Percentiles rank a stretch among this genome's conserved stretches.
phyloP scores from a whole-genome alignment of 306 rosid genomes.

The Fragaria iinumae region DNA sequence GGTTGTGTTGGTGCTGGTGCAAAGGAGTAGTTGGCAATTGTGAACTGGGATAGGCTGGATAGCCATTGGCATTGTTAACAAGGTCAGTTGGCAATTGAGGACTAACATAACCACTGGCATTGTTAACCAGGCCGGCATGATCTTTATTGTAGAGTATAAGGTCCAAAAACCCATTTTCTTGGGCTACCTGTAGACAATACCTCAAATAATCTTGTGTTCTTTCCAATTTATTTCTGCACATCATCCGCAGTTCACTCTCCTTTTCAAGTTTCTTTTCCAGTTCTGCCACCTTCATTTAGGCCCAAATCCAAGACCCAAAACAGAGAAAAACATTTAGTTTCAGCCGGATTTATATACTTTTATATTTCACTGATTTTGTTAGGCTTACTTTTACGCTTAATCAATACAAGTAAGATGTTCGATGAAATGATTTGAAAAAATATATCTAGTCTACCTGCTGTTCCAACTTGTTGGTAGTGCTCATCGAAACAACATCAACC shows the following conservation, averaged over 20 bases:
- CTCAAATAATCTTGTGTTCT: conserved; percentile 62
- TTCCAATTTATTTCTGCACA: conserved; percentile 39
- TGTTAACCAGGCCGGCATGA: neutral
- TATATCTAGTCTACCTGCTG: conserved; percentile 35
- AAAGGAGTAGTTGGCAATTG: conserved; percentile 17
- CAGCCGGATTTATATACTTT: neutral
- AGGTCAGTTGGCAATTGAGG: conserved; percentile 3
- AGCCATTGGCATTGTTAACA: neutral
- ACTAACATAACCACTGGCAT: neutral
- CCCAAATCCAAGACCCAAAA: neutral
- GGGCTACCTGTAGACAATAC: conserved; percentile 71
- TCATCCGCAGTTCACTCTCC: conserved; percentile 42
- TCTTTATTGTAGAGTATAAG: conserved; percentile 29
- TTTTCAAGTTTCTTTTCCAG: conserved; percentile 58
- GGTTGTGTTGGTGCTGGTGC: conserved; percentile 21
- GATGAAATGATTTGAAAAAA: neutral
- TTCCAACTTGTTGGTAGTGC: conserved; percentile 31
- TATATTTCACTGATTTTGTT: neutral
- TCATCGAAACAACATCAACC: conserved; percentile 19
- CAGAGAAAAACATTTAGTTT: neutral
- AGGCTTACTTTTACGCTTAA: neutral
- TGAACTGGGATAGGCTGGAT: neutral
- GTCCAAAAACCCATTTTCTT: conserved; percentile 66
- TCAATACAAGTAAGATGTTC: neutral
- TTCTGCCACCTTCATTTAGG: conserved; percentile 44